A percentile compares a stretch with the other conserved stretches of the same genome.
Conservation (phyloP, 1,284 basidiomycete genomes). For the Fomes fomentarius region DNA sequence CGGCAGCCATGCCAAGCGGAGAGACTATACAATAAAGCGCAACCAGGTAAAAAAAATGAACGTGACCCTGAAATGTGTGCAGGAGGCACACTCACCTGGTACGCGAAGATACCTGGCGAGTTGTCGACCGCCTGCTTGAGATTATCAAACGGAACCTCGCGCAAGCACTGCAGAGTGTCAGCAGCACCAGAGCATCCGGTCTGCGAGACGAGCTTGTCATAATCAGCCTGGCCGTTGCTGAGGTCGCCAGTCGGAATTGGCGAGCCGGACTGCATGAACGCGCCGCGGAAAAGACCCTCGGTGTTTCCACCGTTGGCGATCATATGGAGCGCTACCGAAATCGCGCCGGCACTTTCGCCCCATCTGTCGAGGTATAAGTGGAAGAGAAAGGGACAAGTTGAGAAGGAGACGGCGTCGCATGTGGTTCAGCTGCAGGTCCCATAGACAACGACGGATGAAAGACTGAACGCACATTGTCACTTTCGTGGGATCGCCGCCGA, state of each 20-base stretch:
- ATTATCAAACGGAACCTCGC: constrained; percentile 33
- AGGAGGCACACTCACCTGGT: constrained; percentile 24
- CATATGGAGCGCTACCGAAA: constrained; percentile 38
- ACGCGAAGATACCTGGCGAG: constrained; percentile 32
- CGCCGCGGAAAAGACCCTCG: constrained; percentile 38
- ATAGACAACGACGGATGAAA: neutral
- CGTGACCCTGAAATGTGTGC: neutral
- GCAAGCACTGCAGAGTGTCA: constrained; percentile 45
- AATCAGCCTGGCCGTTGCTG: constrained; percentile 35
- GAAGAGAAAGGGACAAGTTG: neutral
- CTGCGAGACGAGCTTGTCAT: constrained; percentile 35
- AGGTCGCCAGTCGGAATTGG: constrained; percentile 37
- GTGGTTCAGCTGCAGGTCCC: neutral
- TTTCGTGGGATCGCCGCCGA: constrained; percentile 64
- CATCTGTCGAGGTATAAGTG: constrained; percentile 28
- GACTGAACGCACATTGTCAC: constrained; percentile 52
- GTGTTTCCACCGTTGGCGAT: constrained; percentile 35
- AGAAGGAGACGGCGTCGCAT: neutral
- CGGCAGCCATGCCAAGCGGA: constrained; percentile 37
- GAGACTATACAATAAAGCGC: constrained; percentile 11
- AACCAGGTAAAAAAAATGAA: neutral
- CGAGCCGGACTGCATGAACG: constrained; percentile 41
- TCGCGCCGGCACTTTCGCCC: constrained; percentile 47
- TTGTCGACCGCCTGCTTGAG: constrained; percentile 35
- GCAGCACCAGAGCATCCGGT: constrained; percentile 34